A percentile compares a stretch with the other conserved stretches of the same genome.
phyloP scores from a whole-genome alignment of 352 stramenopile genomes.

The Blastocystis sp. region DNA sequence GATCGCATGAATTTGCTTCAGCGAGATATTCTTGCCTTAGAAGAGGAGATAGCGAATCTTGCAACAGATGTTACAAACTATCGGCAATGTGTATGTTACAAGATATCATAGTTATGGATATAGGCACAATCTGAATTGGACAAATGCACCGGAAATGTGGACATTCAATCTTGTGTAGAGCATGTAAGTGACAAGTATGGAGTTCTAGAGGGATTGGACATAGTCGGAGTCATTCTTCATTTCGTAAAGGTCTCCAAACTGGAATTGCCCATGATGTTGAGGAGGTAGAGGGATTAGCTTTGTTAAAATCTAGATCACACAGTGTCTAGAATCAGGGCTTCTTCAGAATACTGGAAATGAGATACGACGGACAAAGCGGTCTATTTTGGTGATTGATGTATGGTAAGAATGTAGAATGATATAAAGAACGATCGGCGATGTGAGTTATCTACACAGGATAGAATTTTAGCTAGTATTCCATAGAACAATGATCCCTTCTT shows the following conservation, averaged over 20 bases:
- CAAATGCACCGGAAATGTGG: not conserved
- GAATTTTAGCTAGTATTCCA: not conserved
- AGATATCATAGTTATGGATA: not conserved
- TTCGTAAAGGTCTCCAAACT: not conserved
- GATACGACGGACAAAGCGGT: not conserved
- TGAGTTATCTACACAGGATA: not conserved
- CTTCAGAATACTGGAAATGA: not conserved
- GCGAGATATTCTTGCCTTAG: not conserved
- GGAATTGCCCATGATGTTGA: conserved; percentile 9
- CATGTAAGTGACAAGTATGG: not conserved
- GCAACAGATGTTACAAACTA: not conserved
- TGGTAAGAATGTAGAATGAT: not conserved
- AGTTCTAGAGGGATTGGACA: not conserved
- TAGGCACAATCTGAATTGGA: not conserved
- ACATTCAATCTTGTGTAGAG: not conserved
- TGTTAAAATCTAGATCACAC: not conserved
- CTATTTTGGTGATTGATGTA: not conserved
- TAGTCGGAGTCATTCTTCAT: not conserved
- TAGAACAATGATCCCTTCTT: not conserved
- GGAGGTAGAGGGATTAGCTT: not conserved
- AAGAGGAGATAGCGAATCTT: not conserved
- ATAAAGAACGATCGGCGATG: not conserved
- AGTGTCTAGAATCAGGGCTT: not conserved
- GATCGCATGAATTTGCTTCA: not conserved
- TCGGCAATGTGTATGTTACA: not conserved